These are phyloP conservation scores for Anastatica hierochuntica DNA, from an alignment of 345 rosid species.

Conservation along the genomic window DNA sequence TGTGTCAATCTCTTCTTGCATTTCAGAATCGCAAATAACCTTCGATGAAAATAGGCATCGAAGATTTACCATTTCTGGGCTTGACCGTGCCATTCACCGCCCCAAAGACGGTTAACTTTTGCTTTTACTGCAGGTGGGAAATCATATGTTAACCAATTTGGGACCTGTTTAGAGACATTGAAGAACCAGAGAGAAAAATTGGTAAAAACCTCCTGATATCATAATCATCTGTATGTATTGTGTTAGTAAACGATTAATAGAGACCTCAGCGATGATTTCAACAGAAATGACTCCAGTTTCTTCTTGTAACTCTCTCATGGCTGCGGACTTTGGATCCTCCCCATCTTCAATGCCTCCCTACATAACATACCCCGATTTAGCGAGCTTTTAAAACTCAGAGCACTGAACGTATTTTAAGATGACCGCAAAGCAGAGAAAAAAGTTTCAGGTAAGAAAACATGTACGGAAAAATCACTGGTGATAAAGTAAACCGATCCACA, in stretches of 20 bases:
- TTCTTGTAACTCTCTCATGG: slow-evolving; percentile 71
- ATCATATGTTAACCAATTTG: slow-evolving; percentile 88
- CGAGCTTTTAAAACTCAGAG: too few species aligned
- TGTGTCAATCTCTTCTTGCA: background rate
- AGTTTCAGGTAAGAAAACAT: too few species aligned
- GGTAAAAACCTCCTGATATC: background rate
- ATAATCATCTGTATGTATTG: background rate
- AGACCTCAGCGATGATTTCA: slow-evolving; percentile 75
- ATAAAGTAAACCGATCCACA: too few species aligned
- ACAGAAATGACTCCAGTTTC: slow-evolving; percentile 92
- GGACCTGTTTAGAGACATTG: slow-evolving; percentile 51
- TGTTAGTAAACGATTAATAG: background rate
- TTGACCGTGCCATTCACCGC: slow-evolving; percentile 99
- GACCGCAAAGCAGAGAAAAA: too few species aligned
- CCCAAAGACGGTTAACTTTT: slow-evolving; percentile 96
- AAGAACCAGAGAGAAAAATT: background rate
- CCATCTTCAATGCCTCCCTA: slow-evolving; percentile 96
- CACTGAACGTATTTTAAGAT: too few species aligned
- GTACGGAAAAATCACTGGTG: too few species aligned
- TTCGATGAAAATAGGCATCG: too few species aligned
- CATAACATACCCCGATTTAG: too few species aligned
- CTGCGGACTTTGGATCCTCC: slow-evolving; percentile 88
- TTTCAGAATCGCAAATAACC: too few species aligned
- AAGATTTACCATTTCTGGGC: slow-evolving; percentile 81
- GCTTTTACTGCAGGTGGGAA: slow-evolving; percentile 91